Evolutionary conservation across 345 rosid genomes (phyloP).

Genomic region (Trapa bicornis): DNA sequence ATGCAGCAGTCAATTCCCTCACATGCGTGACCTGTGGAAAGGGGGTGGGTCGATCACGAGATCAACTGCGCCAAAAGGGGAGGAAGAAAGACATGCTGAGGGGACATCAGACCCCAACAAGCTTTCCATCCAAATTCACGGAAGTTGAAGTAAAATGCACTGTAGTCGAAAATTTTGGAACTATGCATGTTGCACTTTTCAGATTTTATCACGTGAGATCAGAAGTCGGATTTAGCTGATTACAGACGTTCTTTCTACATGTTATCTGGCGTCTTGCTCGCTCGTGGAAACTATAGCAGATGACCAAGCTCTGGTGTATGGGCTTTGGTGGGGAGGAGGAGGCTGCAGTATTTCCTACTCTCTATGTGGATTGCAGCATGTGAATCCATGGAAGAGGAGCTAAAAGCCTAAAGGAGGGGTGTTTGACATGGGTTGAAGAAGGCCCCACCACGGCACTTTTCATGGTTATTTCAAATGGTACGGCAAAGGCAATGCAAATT

Average conservation of each 20-base stretch:
- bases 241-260: too few species aligned
- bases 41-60: constrained; percentile 31
- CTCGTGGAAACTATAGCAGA: not conserved
- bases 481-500: too few species aligned
- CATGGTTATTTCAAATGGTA: too few species aligned
- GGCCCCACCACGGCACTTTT: too few species aligned
- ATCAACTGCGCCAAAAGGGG: constrained; percentile 35
- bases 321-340: too few species aligned
- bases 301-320: too few species aligned
- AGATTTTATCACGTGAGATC: too few species aligned
- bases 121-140: not conserved
- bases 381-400: not conserved
- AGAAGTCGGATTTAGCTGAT: too few species aligned
- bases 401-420: not conserved
- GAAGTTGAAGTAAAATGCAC: not conserved
- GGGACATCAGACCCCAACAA: constrained; percentile 9
- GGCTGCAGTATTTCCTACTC: not conserved
- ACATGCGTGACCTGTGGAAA: not conserved
- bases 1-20: not conserved
- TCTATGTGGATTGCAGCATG: constrained; percentile 4
- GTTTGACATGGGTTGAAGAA: too few species aligned
- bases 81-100: constrained; percentile 9
- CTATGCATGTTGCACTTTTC: too few species aligned
- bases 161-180: not conserved
- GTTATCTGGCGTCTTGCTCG: too few species aligned